Conservation (phyloP, 352 stramenopile species). For the Pythium insidiosum region DNA sequence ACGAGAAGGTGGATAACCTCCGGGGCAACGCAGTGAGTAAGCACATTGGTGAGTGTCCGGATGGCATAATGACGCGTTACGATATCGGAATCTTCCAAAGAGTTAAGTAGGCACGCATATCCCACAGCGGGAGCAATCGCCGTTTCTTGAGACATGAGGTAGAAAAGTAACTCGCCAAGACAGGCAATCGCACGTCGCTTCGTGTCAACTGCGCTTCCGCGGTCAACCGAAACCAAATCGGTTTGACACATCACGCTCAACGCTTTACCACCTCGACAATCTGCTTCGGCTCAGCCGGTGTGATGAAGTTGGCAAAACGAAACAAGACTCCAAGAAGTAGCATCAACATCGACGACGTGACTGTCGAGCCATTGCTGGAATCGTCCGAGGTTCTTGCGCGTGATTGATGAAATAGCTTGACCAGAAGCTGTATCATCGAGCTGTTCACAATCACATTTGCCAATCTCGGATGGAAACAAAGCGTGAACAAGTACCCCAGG, state of each 20-base stretch:
- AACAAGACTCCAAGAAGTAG: too few relatives aligned
- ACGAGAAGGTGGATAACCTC: conserved; percentile 24
- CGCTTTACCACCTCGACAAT: too few relatives aligned
- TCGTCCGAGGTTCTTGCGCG: too few relatives aligned
- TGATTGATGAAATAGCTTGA: conserved; percentile 41
- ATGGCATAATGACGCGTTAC: conserved; percentile 44
- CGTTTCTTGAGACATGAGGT: conserved; percentile 53
- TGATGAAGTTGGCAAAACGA: too few relatives aligned
- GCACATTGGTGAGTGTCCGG: conserved; percentile 52
- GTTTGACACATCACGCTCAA: too few relatives aligned
- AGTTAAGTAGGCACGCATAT: conserved; percentile 22
- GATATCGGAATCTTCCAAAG: conserved; percentile 31
- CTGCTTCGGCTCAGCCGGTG: too few relatives aligned
- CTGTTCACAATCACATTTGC: conserved; percentile 82
- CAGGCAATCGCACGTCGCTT: conserved; percentile 26
- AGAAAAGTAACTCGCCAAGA: conserved; percentile 70
- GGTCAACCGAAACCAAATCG: too few relatives aligned
- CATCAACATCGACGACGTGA: conserved; percentile 55
- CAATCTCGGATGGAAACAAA: conserved; percentile 43
- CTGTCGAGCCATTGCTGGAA: too few relatives aligned
- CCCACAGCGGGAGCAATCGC: conserved; percentile 23
- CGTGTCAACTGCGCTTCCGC: too few relatives aligned
- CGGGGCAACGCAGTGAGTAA: conserved; percentile 29
- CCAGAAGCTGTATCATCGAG: conserved; percentile 57
- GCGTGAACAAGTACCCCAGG: conserved; percentile 48